Evolutionary conservation across 352 stramenopile genomes (phyloP).

Genomic region (Globisporangium paddicum): DNA sequence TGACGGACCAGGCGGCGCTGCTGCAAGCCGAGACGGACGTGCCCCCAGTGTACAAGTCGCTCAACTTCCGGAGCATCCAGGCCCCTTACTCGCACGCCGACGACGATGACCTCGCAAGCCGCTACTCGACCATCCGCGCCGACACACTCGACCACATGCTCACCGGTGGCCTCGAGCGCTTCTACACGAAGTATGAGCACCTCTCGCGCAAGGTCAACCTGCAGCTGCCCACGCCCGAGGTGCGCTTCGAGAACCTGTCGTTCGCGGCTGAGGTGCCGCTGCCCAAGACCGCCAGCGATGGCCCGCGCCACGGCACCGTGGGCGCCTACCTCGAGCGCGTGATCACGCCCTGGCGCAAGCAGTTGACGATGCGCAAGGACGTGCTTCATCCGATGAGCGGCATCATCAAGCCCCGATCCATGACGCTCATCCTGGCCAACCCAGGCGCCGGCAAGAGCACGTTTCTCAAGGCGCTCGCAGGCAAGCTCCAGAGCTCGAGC

Average conservation of each 20-base stretch:
- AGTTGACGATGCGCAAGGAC: slow-evolving; percentile 31
- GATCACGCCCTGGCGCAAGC: slow-evolving; percentile 39
- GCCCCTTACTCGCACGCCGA: slow-evolving; percentile 58
- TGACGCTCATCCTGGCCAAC: slow-evolving; percentile 66
- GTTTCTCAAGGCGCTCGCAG: slow-evolving; percentile 67
- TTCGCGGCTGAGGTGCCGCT: slow-evolving; percentile 57
- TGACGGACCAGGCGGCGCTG: slow-evolving; percentile 25
- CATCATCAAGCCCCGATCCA: slow-evolving; percentile 67
- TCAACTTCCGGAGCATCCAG: slow-evolving; percentile 72
- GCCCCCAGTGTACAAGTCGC: slow-evolving; percentile 57
- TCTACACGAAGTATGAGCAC: slow-evolving; percentile 84
- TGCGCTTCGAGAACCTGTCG: slow-evolving; percentile 74
- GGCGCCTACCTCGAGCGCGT: slow-evolving; percentile 41
- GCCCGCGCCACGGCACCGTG: slow-evolving; percentile 35
- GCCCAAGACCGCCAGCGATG: slow-evolving; percentile 21
- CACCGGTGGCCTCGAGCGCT: slow-evolving; percentile 58
- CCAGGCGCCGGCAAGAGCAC: slow-evolving; percentile 71
- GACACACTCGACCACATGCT: slow-evolving; percentile 71
- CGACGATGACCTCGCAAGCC: slow-evolving; percentile 32
- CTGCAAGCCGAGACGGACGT: slow-evolving; percentile 41
- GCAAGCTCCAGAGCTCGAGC: slow-evolving; percentile 57
- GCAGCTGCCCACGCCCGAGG: slow-evolving; percentile 49
- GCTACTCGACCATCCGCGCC: slow-evolving; percentile 56
- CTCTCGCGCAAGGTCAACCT: slow-evolving; percentile 66
- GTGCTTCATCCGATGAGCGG: slow-evolving; percentile 40